Base-by-base conservation (phyloP, 306 rosid species). In the Astragalus glycyphyllos region DNA sequence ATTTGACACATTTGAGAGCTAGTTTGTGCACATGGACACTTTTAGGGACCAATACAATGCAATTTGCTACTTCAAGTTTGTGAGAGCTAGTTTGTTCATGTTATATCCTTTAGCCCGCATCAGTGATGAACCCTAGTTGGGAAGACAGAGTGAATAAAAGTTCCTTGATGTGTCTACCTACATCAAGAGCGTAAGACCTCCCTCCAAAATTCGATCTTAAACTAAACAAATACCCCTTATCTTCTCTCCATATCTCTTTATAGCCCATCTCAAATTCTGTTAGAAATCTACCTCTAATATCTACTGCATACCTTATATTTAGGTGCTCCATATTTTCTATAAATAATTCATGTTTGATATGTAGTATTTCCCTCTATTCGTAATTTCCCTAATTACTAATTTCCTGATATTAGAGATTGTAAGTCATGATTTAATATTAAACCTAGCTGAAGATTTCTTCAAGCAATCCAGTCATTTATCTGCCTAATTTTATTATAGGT, bases 361-460 rank as follows among this genome's bases (percentile, higher is more conserved):
- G 29, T 58, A 37, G 44, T 58, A 8, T 72, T 47, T 44, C 35
- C 41, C 3, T 34, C 35, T 31, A 11, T 45, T 62, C 2, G 4
- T 23, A 61, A 17, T 23, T 69, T 69, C n/a, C 58, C 32, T 13
- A 13, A 13, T 48, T 65, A 34, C 62, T 53, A 40, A 38, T 54
- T 23, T 69, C 31, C 49, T 53, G 20, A 68, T 68, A 7, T 10
- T 11, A 23, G 31, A 69, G 48, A 5, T 12, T 51, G 40, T 51
- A 16, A 8, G 45, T 37, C 60, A 68, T 68, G 50, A 68, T 45
- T 35, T 13, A 32, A 48, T 10, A 49, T 66, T 67, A 47, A 67
- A 15, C 45, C 17, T 37, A 20, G 40, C 26, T 45, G 76, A 45
- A 14, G 38, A 46, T 46, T 71, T 59, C 26, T 12, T 58, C 58